Base-by-base conservation (phyloP, 441 rosid species). In the Raphanus hybrid region DNA sequence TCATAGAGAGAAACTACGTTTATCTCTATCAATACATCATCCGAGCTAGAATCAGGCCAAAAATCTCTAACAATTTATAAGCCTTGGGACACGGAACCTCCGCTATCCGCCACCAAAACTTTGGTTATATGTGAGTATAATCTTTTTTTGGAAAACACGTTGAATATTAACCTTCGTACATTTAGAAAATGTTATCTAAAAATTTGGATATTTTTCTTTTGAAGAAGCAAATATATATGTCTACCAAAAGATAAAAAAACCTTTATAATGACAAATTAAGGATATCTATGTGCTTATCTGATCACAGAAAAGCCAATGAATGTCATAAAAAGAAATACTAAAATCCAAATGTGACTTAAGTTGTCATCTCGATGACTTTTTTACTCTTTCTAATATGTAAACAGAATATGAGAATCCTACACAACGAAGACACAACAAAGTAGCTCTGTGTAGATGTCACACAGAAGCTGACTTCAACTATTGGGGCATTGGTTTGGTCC, bases 231-330 rank as follows among this genome's bases (percentile, higher is more conserved):
- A 18, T 9, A 34, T 18, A 20, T 35, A 4, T 35, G 37, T 14
- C 6, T n/a, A 12, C 39, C 69, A 16, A 32, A 63, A 62, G 61
- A 32, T 34, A 45, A 26, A 23, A 10, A 11, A 6, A 18, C 20
- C 14, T 15, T n/a, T 20, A 52, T 52, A 54, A 43, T 2, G 8
- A 39, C 5, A 61, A 43, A 45, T 57, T 15, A 60, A 45, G 9
- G n/a, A 3, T 71, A 67, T 60, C 11, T 71, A 26, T 26, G 32
- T 27, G 18, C 66, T 71, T 71, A 62, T 32, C 5, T 61, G 41
- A 64, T 20, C 6, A 62, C 5, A 48, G 34, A 32, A 32, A 29
- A 63, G 10, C 70, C 63, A 63, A 18, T 32, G 69, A 64, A 34
- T 23, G 35, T 62, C 0, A 10, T 35, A 23, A 23, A 57, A 58